Conservation (phyloP, 768 basidiomycete species). For the Boletus reticuloceps region DNA sequence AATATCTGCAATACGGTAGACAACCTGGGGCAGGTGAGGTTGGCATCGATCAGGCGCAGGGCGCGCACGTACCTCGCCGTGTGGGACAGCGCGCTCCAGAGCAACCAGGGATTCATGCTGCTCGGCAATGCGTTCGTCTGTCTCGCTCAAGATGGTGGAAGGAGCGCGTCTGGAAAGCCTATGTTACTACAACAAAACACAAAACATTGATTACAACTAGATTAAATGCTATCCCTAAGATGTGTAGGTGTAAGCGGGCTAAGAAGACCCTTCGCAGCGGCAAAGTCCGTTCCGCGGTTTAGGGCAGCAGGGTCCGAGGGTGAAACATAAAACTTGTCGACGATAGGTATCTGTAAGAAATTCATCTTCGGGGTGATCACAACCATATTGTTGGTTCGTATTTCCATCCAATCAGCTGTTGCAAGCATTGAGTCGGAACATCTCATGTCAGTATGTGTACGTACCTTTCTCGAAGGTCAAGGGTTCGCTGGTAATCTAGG, state of each 20-base stretch:
- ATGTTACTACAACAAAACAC: not conserved
- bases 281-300: conserved; percentile 76
- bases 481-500: conserved; percentile 84
- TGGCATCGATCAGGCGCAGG: not conserved
- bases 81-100: conserved; percentile 65
- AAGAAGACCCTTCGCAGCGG: conserved; percentile 82
- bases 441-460: conserved; percentile 2
- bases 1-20: conserved; percentile 79
- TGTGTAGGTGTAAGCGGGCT: conserved; percentile 41
- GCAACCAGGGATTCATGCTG: conserved; percentile 54
- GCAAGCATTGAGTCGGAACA: not conserved
- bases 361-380: conserved; percentile 97
- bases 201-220: not conserved
- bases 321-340: conserved; percentile 90
- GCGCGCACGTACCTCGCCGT: conserved; percentile 50
- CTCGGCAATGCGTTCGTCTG: not conserved
- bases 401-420: conserved; percentile 96
- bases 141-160: not conserved
- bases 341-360: conserved; percentile 87
- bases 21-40: conserved; percentile 42
- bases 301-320: conserved; percentile 75
- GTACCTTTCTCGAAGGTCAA: conserved; percentile 93
- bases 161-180: no score
- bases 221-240: conserved; percentile 21
- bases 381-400: conserved; percentile 93